Conservation (phyloP, 2,329 filamentous ascomycete genomes). For the Cladosporium velox region DNA sequence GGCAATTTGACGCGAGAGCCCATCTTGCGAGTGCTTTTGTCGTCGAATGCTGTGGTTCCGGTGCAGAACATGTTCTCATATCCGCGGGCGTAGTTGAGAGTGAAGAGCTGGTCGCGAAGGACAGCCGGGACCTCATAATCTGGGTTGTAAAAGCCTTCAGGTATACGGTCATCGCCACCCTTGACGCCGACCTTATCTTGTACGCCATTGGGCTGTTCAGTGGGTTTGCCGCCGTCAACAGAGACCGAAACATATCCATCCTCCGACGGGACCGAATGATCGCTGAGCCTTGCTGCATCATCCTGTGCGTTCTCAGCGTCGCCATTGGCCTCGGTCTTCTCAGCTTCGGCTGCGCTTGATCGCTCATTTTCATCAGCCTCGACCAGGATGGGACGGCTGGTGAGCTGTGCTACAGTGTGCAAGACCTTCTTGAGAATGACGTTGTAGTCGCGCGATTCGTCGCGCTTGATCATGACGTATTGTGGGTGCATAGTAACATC, state of each 20-base stretch:
- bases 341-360: constrained; percentile 2
- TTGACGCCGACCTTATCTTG: constrained; percentile 35
- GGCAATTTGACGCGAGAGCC: constrained; percentile 32
- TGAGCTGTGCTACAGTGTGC: constrained; percentile 72
- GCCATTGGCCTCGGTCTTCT: constrained; percentile 22
- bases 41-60: constrained; percentile 41
- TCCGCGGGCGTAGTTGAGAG: constrained; percentile 65
- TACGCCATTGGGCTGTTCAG: constrained; percentile 4
- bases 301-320: constrained; percentile 55
- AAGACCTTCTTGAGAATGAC: constrained; percentile 78
- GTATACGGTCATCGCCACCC: constrained; percentile 28
- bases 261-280: constrained; percentile 80
- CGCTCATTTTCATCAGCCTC: constrained; percentile 42
- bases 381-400: constrained; percentile 66
- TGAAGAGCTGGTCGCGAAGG: constrained; percentile 70
- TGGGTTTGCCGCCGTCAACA: constrained; percentile 62
- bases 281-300: constrained; percentile 61
- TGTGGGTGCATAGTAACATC: constrained; percentile 40
- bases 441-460: constrained; percentile 71
- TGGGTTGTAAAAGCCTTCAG: constrained; percentile 30
- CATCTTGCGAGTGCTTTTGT: constrained; percentile 31
- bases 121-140: constrained; percentile 56
- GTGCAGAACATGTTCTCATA: constrained; percentile 62
- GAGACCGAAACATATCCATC: constrained; percentile 89
- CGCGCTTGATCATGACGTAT: constrained; percentile 73